A percentile compares a stretch with the other conserved stretches of the same genome.
Evolutionary conservation across 73 alveolate species (phyloP).

Genomic region (Halteria grandinella): DNA sequence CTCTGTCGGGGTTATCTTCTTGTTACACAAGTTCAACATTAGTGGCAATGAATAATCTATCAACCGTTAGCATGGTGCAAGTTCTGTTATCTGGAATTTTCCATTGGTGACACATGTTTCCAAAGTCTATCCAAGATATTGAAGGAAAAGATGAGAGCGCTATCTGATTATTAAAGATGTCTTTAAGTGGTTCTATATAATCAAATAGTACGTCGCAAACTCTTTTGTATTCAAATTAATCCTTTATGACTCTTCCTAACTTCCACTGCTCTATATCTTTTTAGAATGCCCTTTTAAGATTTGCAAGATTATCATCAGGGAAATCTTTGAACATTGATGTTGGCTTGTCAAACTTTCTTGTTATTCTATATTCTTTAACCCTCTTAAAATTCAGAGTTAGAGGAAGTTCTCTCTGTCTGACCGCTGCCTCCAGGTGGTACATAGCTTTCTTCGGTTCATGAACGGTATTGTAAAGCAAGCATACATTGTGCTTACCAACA

Average conservation of each 20-base stretch:
- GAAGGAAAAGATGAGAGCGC: slow-evolving; percentile 39
- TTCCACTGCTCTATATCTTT: slow-evolving; percentile 44
- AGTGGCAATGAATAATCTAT: slow-evolving; percentile 51
- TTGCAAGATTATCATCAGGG: slow-evolving; percentile 28
- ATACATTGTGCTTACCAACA: slow-evolving; percentile 56
- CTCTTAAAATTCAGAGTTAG: slow-evolving; percentile 10
- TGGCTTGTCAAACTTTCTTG: slow-evolving; percentile 32
- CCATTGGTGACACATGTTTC: slow-evolving; percentile 13
- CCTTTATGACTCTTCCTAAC: slow-evolving; percentile 24
- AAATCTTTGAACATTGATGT: slow-evolving; percentile 53
- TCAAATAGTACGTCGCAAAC: slow-evolving; percentile 22
- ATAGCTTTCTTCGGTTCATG: slow-evolving; percentile 18
- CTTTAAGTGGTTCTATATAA: slow-evolving; percentile 4
- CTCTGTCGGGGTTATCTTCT: slow-evolving; percentile 50
- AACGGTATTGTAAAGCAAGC: slow-evolving; percentile 28
- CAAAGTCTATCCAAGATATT: slow-evolving; percentile 62
- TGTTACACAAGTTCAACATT: slow-evolving; percentile 19
- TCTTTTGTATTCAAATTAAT: slow-evolving; percentile 2
- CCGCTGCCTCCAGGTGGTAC: neutral
- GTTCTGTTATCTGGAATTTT: slow-evolving; percentile 22
- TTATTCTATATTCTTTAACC: slow-evolving; percentile 34
- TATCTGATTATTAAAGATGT: slow-evolving; percentile 1
- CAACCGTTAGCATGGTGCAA: slow-evolving; percentile 38
- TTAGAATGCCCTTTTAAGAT: neutral
- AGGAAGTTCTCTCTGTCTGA: slow-evolving; percentile 37